Percentiles rank a stretch among this genome's conserved stretches.
Evolutionary conservation across 2,329 filamentous ascomycete genomes (phyloP).

Genomic region (Apiospora rasikravindrae): DNA sequence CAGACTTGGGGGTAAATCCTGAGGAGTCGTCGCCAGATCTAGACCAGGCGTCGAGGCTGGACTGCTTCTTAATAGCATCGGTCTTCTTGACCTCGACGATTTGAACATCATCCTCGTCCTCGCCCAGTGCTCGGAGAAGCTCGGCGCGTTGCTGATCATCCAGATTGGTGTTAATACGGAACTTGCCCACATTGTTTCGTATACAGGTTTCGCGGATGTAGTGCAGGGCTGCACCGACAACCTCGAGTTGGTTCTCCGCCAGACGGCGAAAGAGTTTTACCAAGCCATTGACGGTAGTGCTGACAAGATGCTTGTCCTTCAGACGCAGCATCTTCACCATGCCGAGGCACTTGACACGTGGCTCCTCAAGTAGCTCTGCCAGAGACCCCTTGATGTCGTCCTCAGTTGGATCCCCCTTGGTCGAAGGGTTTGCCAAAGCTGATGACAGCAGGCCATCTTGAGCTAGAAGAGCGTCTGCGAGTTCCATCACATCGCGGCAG

Average conservation of each 20-base stretch:
- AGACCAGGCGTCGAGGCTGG: conserved; percentile 66
- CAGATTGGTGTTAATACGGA: conserved; percentile 76
- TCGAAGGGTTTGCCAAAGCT: conserved; percentile 54
- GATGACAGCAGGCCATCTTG: conserved; percentile 84
- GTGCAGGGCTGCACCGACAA: conserved; percentile 63
- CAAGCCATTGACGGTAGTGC: conserved; percentile 80
- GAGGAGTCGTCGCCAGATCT: conserved; percentile 50
- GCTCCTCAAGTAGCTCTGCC: conserved; percentile 64
- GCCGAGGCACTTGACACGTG: conserved; percentile 66
- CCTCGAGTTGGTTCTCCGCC: conserved; percentile 75
- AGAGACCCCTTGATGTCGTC: conserved; percentile 39
- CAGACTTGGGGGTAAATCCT: conserved; percentile 31
- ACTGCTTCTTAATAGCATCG: conserved; percentile 58
- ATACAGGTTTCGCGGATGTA: conserved; percentile 72
- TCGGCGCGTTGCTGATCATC: conserved; percentile 84
- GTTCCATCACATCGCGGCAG: conserved; percentile 92
- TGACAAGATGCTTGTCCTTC: conserved; percentile 84
- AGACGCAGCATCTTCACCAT: conserved; percentile 90
- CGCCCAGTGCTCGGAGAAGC: conserved; percentile 67
- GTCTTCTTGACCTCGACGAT: conserved; percentile 49
- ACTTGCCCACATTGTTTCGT: conserved; percentile 60
- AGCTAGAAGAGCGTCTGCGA: conserved; percentile 83
- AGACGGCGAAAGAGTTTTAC: conserved; percentile 83
- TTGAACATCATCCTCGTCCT: conserved; percentile 58
- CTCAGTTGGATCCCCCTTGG: conserved; percentile 38